Evolutionary conservation across 192 early-diverging fungal genomes (phyloP).

Genomic region (Linnemannia exigua): DNA sequence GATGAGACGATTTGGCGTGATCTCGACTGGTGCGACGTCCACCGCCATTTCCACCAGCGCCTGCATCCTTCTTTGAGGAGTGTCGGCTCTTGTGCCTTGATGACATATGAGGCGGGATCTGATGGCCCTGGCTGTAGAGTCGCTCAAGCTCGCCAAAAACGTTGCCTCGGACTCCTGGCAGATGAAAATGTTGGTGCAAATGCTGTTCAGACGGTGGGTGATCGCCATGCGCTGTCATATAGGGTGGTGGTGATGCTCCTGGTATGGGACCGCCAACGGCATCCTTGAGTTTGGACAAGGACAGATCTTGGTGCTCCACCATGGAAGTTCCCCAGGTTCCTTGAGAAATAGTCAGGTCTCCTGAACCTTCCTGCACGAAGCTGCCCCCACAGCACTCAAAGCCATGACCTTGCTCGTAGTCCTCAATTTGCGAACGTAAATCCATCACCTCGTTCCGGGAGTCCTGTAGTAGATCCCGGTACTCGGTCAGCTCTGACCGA

Average conservation of each 20-base stretch:
- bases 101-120: background rate
- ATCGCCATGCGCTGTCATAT: constrained; percentile 26
- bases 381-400: constrained; percentile 41
- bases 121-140: constrained; percentile 33
- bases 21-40: constrained; percentile 12
- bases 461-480: constrained; percentile 62
- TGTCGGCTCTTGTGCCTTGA: constrained; percentile 12
- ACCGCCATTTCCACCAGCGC: background rate
- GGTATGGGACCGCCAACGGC: background rate
- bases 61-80: constrained; percentile 18
- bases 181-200: constrained; percentile 46
- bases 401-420: constrained; percentile 51
- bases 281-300: background rate
- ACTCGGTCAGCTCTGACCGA: constrained; percentile 61
- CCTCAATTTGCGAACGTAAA: constrained; percentile 60
- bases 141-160: constrained; percentile 52
- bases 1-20: background rate
- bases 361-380: constrained; percentile 3
- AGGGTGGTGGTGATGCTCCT: constrained; percentile 39
- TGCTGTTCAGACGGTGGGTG: constrained; percentile 35
- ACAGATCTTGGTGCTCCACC: background rate
- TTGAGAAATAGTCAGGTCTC: background rate
- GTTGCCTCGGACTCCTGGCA: constrained; percentile 51
- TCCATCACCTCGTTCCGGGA: constrained; percentile 58
- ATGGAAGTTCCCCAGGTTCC: constrained; percentile 8